Evolutionary conservation across 305 asterid species (phyloP), one percentile per base, ranked within the genome.

Genomic region (Fraxinus dipetala): DNA sequence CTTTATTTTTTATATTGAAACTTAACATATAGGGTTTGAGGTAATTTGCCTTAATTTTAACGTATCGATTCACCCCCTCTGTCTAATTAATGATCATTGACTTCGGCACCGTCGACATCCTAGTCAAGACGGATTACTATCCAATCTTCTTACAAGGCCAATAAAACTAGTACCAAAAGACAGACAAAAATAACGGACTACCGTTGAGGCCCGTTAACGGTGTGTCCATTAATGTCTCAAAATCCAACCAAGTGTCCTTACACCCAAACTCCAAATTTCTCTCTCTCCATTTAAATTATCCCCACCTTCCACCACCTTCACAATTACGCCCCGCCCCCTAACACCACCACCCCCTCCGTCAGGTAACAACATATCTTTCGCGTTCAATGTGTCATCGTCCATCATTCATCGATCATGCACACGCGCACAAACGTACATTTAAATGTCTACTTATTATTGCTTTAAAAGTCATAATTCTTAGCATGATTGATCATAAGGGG

Each of bases 271-370:
- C 13, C 14, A 26, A 2, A n/a, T 1, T 70, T 18, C n/a, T 32
- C 76, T 72, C 76, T 72, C 76, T 3, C 76, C 22, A 31, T 32
- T 72, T 72, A 72, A 72, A 72, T 34, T 34, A 38, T 72, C 26
- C 76, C 5, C 38, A 4, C 7, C 30, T 32, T n/a, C 36, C 45
- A 72, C 76, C 48, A 32, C 76, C 76, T 72, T 32, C 45, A 16
- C 48, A 72, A 72, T 34, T 16, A 70, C 75, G 59, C 59, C 20
- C 43, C 24, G 18, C 40, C 26, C 30, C 38, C 75, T 70, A 13
- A 18, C 22, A 30, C 75, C 75, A 31, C 22, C 40, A 16, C 20
- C 67, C 67, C 16, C 76, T 8, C 76, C 14, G 28, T 4, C 51
- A 34, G 48, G 45, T 72, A 72, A 72, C 43, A 70, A 9, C 34